phyloP scores from a whole-genome alignment of 768 basidiomycete species.

The Daedaleopsis nitida region DNA sequence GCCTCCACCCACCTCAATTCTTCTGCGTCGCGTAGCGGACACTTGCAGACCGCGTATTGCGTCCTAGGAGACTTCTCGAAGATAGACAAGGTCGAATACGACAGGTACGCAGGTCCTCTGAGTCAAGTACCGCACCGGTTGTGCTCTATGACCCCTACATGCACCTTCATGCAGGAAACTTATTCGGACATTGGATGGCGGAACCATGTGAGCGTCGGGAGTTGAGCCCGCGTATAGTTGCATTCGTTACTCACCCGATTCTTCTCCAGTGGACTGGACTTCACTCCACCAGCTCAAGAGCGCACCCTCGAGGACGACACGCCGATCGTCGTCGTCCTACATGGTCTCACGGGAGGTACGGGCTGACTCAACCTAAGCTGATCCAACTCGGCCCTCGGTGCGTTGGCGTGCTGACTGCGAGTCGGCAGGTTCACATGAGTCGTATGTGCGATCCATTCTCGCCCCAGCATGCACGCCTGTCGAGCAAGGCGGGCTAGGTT shows the following conservation, averaged over 20 bases:
- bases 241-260: slow-evolving; percentile 1
- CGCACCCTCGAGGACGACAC: slow-evolving; percentile 38
- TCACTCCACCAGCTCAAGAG: slow-evolving; percentile 45
- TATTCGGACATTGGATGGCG: slow-evolving; percentile 58
- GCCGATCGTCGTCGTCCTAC: slow-evolving; percentile 58
- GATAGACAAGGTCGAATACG: slow-evolving; percentile 55
- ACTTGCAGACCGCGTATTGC: slow-evolving; percentile 64
- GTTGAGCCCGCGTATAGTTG: background rate
- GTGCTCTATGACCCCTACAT: background rate
- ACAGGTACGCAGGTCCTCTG: slow-evolving; percentile 41
- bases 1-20: background rate
- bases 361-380: slow-evolving; percentile 13
- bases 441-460: slow-evolving; percentile 84
- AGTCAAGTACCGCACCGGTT: background rate
- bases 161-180: slow-evolving; percentile 40
- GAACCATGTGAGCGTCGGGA: slow-evolving; percentile 54
- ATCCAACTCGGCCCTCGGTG: slow-evolving; percentile 1
- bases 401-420: slow-evolving; percentile 2
- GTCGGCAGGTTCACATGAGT: slow-evolving; percentile 77
- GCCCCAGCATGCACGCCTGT: slow-evolving; percentile 70
- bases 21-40: slow-evolving; percentile 44
- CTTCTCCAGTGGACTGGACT: slow-evolving; percentile 60
- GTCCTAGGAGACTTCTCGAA: slow-evolving; percentile 63
- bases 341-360: slow-evolving; percentile 50
- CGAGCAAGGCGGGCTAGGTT: slow-evolving; percentile 84